These are phyloP conservation scores for Clarireedia homoeocarpa DNA, from an alignment of 2,329 filamentous ascomycete species.

Conservation along the genomic window DNA sequence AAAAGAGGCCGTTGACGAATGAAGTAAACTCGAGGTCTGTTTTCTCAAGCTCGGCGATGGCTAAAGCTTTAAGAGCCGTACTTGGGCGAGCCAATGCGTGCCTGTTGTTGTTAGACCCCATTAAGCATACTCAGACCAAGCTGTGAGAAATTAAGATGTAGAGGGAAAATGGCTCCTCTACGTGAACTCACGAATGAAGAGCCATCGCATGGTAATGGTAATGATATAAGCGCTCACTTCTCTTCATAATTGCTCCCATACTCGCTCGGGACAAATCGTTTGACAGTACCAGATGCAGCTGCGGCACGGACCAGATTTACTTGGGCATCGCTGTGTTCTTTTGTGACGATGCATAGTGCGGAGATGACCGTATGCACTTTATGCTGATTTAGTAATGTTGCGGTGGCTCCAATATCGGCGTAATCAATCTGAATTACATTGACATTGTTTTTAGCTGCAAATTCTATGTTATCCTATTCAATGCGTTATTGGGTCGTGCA, in stretches of 20 bases:
- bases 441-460: background rate
- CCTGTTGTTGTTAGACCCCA: background rate
- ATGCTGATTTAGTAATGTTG: conserved; percentile 9
- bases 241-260: conserved; percentile 33
- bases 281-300: conserved; percentile 25
- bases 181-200: too few relatives aligned
- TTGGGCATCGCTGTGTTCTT: conserved; percentile 28
- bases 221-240: background rate
- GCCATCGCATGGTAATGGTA: background rate
- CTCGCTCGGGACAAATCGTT: conserved; percentile 33
- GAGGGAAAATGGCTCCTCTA: too few relatives aligned
- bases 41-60: conserved; percentile 6
- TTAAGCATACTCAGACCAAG: too few relatives aligned
- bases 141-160: too few relatives aligned
- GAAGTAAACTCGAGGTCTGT: conserved; percentile 19
- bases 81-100: background rate
- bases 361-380: conserved; percentile 30
- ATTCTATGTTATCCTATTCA: background rate
- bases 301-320: conserved; percentile 30
- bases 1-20: conserved; percentile 18
- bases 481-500: background rate
- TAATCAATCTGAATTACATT: background rate
- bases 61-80: conserved; percentile 1
- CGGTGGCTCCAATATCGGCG: background rate
- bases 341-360: conserved; percentile 30